These are phyloP conservation scores for Aristolochia californica DNA, from an alignment of 164 flowering plant genomes.

Conservation along the genomic window DNA sequence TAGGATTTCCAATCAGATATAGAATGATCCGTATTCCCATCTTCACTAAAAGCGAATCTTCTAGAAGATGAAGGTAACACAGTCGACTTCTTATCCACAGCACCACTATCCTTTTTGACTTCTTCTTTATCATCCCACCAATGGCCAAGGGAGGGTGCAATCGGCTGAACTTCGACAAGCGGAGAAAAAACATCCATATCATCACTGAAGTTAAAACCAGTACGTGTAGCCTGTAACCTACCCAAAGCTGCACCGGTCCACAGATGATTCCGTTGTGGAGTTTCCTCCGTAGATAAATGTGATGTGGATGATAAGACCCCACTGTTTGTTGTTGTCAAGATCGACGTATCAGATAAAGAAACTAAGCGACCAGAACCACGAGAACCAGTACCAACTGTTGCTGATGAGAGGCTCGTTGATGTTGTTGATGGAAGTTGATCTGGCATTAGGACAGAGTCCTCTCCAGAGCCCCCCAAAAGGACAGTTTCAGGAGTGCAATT, in stretches of 20 bases:
- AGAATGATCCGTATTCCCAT: constrained; percentile 45
- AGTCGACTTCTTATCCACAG: constrained; percentile 44
- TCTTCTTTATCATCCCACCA: constrained; percentile 53
- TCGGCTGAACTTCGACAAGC: constrained; percentile 86
- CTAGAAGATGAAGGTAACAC: constrained; percentile 48
- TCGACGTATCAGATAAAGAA: constrained; percentile 32
- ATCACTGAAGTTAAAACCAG: constrained; percentile 64
- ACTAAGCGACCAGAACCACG: constrained; percentile 38
- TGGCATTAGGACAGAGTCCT: constrained; percentile 93
- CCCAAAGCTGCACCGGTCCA: constrained; percentile 54
- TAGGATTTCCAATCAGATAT: constrained; percentile 68
- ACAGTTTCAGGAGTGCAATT: constrained; percentile 70
- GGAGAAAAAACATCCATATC: constrained; percentile 99
- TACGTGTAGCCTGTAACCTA: constrained; percentile 61
- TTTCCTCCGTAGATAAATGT: constrained; percentile 46
- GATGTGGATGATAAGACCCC: constrained; percentile 29
- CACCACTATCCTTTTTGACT: constrained; percentile 40
- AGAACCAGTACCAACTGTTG: constrained; percentile 31
- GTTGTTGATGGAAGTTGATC: constrained; percentile 87
- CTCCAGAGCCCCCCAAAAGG: constrained; percentile 80
- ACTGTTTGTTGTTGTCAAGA: constrained; percentile 24
- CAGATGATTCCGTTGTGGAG: constrained; percentile 55
- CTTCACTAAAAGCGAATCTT: constrained; percentile 51
- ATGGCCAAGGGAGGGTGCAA: constrained; percentile 73
- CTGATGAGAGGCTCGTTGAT: constrained; percentile 40